A percentile compares a stretch with the other conserved stretches of the same genome.
Conservation (phyloP, 2,329 filamentous ascomycete species). For the Chaetothyriales sp. region DNA sequence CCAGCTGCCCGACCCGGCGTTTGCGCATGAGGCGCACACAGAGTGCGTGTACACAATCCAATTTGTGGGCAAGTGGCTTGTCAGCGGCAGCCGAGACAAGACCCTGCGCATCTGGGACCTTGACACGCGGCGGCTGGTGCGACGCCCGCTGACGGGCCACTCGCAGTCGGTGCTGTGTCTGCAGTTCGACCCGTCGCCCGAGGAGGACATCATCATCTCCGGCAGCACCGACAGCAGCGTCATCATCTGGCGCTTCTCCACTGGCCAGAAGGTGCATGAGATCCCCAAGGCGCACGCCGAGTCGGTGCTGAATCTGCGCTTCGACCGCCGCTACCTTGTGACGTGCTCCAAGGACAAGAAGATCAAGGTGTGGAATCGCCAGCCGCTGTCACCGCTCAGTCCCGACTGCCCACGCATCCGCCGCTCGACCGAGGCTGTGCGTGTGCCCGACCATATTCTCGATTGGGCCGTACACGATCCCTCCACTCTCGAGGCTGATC, state of each 20-base stretch:
- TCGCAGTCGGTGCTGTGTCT: slow-evolving; percentile 78
- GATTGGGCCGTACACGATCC: slow-evolving; percentile 32
- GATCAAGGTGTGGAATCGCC: slow-evolving; percentile 90
- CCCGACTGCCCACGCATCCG: slow-evolving; percentile 28
- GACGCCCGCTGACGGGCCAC: slow-evolving; percentile 62
- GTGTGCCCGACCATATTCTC: slow-evolving; percentile 38
- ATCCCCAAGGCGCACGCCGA: slow-evolving; percentile 67
- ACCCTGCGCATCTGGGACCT: slow-evolving; percentile 85
- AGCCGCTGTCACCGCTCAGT: slow-evolving; percentile 39
- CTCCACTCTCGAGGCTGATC: slow-evolving; percentile 26
- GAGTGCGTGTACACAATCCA: slow-evolving; percentile 96
- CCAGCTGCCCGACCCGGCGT: slow-evolving; percentile 69
- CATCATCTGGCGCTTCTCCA: slow-evolving; percentile 87
- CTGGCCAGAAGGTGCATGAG: slow-evolving; percentile 64
- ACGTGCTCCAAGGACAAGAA: slow-evolving; percentile 96
- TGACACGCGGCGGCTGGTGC: slow-evolving; percentile 59
- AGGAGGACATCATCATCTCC: slow-evolving; percentile 85
- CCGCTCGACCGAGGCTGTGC: slow-evolving; percentile 21
- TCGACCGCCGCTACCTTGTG: slow-evolving; percentile 79
- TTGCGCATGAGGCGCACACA: slow-evolving; percentile 66
- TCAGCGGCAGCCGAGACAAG: slow-evolving; percentile 82
- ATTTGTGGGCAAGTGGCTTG: slow-evolving; percentile 68
- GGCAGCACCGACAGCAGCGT: slow-evolving; percentile 86
- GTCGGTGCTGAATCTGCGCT: slow-evolving; percentile 84
- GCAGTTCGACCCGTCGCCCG: slow-evolving; percentile 78